These are phyloP conservation scores for Bodo saltans DNA, from an alignment of 78 protist genomes.

Conservation along the genomic window DNA sequence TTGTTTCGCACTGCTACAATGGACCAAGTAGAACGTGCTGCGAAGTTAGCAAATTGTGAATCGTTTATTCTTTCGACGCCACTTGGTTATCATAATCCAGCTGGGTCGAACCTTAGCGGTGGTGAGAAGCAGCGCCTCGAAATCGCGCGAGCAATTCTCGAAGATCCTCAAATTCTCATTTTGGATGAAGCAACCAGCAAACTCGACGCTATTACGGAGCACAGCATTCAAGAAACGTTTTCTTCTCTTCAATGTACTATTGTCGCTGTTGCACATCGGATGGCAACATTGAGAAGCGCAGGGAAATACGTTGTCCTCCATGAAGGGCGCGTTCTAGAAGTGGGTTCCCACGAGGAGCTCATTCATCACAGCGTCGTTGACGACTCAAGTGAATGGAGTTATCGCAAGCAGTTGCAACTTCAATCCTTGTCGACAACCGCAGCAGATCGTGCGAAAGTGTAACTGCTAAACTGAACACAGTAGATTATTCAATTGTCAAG, in stretches of 20 bases:
- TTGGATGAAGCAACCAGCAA: conserved; percentile 96
- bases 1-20: too few species aligned
- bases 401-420: too few species aligned
- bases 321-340: conserved; percentile 35
- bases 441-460: too few species aligned
- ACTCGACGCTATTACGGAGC: conserved; percentile 83
- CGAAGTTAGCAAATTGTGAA: too few species aligned
- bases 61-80: too few species aligned
- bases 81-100: too few species aligned
- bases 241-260: conserved; percentile 77
- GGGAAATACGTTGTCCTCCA: conserved; percentile 43
- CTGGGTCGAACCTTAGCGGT: conserved; percentile 74
- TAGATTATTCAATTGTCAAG: too few species aligned
- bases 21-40: too few species aligned
- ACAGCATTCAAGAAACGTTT: conserved; percentile 69
- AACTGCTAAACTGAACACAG: too few species aligned
- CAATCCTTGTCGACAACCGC: too few species aligned
- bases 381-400: too few species aligned
- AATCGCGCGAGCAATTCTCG: conserved; percentile 85
- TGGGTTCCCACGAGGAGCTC: conserved; percentile 41
- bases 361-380: conserved; percentile 11
- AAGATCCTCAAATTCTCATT: conserved; percentile 79
- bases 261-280: conserved; percentile 84
- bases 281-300: conserved; percentile 65
- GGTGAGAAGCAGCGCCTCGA: conserved; percentile 89